Evolutionary conservation across 352 stramenopile species (phyloP).

Genomic region (Phytophthora rubi): DNA sequence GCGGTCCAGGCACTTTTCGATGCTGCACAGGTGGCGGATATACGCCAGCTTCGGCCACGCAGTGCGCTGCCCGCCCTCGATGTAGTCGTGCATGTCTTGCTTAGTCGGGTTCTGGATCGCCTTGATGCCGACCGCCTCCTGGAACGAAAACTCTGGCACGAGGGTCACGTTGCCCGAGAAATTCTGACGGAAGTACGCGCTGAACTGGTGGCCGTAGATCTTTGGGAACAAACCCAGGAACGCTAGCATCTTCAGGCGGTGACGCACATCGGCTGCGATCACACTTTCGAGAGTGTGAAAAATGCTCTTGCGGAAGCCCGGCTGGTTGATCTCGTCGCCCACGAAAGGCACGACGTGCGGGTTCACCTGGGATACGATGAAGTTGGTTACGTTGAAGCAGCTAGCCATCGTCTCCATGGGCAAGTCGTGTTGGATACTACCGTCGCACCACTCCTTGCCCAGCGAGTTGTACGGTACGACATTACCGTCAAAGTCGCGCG

Average conservation of each 20-base stretch:
- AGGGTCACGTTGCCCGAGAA: conserved; percentile 98
- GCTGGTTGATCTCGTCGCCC: conserved; percentile 88
- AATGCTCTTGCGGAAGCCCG: conserved; percentile 66
- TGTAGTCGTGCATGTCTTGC: conserved; percentile 76
- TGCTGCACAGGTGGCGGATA: conserved; percentile 93
- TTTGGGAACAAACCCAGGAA: conserved; percentile 89
- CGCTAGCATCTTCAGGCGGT: conserved; percentile 76
- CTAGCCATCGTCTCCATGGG: conserved; percentile 95
- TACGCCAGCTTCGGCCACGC: conserved; percentile 93
- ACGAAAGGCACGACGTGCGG: conserved; percentile 93
- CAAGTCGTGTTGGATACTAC: conserved; percentile 92
- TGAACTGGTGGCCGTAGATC: conserved; percentile 84
- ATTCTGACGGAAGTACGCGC: conserved; percentile 90
- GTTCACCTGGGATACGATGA: conserved; percentile 92
- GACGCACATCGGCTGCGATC: conserved; percentile 72
- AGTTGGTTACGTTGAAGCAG: conserved; percentile 95
- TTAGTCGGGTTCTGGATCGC: conserved; percentile 85
- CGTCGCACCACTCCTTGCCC: conserved; percentile 94
- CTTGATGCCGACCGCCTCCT: conserved; percentile 83
- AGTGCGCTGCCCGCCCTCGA: conserved; percentile 87
- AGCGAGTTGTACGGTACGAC: conserved; percentile 93
- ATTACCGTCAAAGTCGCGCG: conserved; percentile 81
- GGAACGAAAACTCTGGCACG: conserved; percentile 89
- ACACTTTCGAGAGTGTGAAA: conserved; percentile 88
- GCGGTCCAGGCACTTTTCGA: conserved; percentile 82